phyloP scores from a whole-genome alignment of 805 yeast genomes.

The Yarrowia porcina region DNA sequence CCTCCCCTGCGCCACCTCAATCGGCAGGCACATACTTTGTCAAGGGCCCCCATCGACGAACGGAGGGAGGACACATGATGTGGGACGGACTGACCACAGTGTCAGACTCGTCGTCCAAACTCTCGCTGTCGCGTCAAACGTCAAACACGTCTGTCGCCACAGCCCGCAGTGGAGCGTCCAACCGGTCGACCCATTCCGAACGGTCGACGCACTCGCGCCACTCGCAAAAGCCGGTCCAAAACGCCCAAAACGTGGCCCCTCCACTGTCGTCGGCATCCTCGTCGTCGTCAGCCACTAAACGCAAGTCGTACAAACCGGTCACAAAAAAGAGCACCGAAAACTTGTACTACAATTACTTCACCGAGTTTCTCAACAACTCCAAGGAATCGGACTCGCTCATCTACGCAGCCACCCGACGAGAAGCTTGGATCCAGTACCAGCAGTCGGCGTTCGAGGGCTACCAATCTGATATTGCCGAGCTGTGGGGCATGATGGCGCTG shows the following conservation, averaged over 20 bases:
- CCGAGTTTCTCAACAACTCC: slow-evolving; percentile 29
- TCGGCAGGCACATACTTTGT: not conserved
- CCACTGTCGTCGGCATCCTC: not conserved
- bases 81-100: slow-evolving; percentile 20
- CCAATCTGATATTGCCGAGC: slow-evolving; percentile 33
- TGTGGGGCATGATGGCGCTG: slow-evolving; percentile 38
- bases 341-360: slow-evolving; percentile 14
- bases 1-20: too few relatives aligned
- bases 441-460: slow-evolving; percentile 27
- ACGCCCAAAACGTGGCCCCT: not conserved
- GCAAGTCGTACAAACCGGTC: slow-evolving; percentile 12
- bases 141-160: slow-evolving; percentile 11
- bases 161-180: not conserved
- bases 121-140: not conserved
- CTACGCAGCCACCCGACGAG: slow-evolving; percentile 35
- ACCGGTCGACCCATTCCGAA: not conserved
- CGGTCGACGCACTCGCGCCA: not conserved
- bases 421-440: slow-evolving; percentile 36
- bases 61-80: slow-evolving; percentile 25
- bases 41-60: slow-evolving; percentile 17
- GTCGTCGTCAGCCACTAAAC: not conserved
- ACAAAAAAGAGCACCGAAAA: slow-evolving; percentile 8
- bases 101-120: slow-evolving; percentile 10
- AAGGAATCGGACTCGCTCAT: slow-evolving; percentile 32
- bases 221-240: not conserved